Evolutionary conservation across 805 yeast genomes (phyloP), one percentile per base, ranked within the genome.

Genomic region (Metschnikowia henanensis): DNA sequence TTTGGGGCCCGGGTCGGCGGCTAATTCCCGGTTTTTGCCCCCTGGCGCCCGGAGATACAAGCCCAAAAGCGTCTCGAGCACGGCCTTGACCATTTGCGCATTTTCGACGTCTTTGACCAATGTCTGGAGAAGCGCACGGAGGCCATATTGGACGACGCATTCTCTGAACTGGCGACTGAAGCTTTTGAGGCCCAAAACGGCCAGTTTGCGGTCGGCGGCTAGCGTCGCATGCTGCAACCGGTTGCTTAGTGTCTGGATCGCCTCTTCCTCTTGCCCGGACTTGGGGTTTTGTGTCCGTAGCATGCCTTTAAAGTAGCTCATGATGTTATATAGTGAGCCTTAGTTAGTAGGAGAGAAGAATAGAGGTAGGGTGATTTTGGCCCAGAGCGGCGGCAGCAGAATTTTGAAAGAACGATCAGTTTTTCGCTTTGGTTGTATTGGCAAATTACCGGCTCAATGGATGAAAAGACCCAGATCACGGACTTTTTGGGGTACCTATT

Each of bases 91-190:
- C 9, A 86, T 79, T 31, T 81, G 87, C 4, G 77, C 71, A 58
- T 89, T 95, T n/a, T 75, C 77, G 2, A 68, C 55, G 60, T 87
- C 97, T 33, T 79, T 78, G 30, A 68, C 66, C 39, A 94, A 66
- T 0, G 91, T 81, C 19, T 70, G 62, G 13, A 94, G 75, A 39
- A 94, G 68, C 1, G 90, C 87, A 44, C 89, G 73, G 26, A 91
- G 70, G 2, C 95, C 97, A 47, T 84, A 80, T 28, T 95, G 95
- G 35, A 91, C 88, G 2, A 94, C 97, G 2, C 84, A 73, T 63
- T 94, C 99, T 48, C 99, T 71, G 61, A 84, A 89, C 55, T 89
- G 88, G 43, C 97, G 75, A 47, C 95, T 81, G 61, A 89, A 90
- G 32, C 95, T 87, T 59, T 92, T 91, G 50, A 94, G 70, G 0